Evolutionary conservation across 1,284 basidiomycete species (phyloP), one percentile per base, ranked within the genome.

Genomic region (Ustilago hordei): DNA sequence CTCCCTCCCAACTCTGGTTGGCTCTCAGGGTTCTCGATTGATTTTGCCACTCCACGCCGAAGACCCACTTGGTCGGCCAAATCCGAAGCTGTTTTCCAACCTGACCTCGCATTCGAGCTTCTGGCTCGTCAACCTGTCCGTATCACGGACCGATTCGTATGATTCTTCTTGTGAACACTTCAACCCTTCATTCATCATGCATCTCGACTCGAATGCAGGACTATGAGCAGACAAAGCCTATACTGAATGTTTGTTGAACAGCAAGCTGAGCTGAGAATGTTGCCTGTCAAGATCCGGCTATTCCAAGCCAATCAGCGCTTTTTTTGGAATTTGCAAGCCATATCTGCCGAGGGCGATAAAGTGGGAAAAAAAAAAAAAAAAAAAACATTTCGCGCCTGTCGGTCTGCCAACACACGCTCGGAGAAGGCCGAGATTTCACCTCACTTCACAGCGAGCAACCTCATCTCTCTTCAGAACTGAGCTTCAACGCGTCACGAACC

Each of bases 11-110:
- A 28, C 38, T 48, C 1, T 48, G n/a, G 45, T 23, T 23, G 45
- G 19, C 6, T 45, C 19, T 23, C n/a, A 48, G 45, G 45, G 45
- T 48, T 48, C 23, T 48, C 23, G 34, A 8, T 28, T 36, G 38
- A 5, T 54, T 63, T 69, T 63, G 66, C 66, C 66, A 69, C 66
- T 56, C 54, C 59, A 34, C 47, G 47, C 53, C 55, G 62, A 57
- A 31, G 55, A 55, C 38, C 39, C 47, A 39, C n/a, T 23, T 45
- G 13, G 45, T 69, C 66, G 66, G 60, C 60, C 60, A 69, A 63
- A 7, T 63, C 66, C 60, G 60, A 63, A 47, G 31, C 23, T 31
- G 15, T 34, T 36, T 48, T 38, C 35, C 38, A 50, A 28, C 48
- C 48, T 50, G 31, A 50, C 48, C 48, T 50, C 31, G 48, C 48